A percentile compares a stretch with the other conserved stretches of the same genome.
These are phyloP conservation scores for Acer campestre DNA, from an alignment of 345 rosid species.

Conservation along the genomic window DNA sequence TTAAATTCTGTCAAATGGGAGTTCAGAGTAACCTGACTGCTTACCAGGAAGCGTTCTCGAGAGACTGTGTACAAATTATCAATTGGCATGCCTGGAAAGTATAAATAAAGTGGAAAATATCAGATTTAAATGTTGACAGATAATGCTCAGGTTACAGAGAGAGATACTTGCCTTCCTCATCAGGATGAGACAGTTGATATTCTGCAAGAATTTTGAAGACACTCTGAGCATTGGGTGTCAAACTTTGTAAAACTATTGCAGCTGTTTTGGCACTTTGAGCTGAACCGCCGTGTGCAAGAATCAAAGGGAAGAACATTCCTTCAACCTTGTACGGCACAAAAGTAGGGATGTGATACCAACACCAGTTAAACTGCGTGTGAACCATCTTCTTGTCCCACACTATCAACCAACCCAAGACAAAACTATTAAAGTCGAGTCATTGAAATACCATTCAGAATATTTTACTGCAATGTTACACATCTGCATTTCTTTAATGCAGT, in stretches of 20 bases:
- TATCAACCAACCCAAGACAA: slow-evolving; percentile 23
- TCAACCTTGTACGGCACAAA: slow-evolving; percentile 80
- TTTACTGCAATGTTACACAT: background rate
- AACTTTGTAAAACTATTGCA: slow-evolving; percentile 82
- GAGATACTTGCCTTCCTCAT: slow-evolving; percentile 67
- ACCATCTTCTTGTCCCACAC: slow-evolving; percentile 99
- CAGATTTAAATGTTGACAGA: slow-evolving; percentile 2
- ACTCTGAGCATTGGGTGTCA: slow-evolving; percentile 92
- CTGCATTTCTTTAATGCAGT: background rate
- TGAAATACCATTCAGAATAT: background rate
- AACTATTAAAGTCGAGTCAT: slow-evolving; percentile 2
- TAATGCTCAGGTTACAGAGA: background rate
- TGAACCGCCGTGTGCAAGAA: slow-evolving; percentile 69
- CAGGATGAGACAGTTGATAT: slow-evolving; percentile 74
- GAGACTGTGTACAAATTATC: slow-evolving; percentile 62
- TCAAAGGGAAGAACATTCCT: slow-evolving; percentile 81
- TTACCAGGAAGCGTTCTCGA: slow-evolving; percentile 85
- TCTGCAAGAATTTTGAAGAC: slow-evolving; percentile 89
- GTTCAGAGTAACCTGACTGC: slow-evolving; percentile 84
- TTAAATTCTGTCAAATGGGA: slow-evolving; percentile 92
- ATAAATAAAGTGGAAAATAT: background rate
- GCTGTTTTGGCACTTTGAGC: slow-evolving; percentile 86
- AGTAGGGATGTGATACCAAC: slow-evolving; percentile 89
- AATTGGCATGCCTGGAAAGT: slow-evolving; percentile 68
- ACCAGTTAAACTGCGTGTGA: slow-evolving; percentile 86